A percentile compares a stretch with the other conserved stretches of the same genome.
These are phyloP conservation scores for Casaregolazyma suthepensis DNA, from an alignment of 1,139 yeast genomes.

Conservation along the genomic window DNA sequence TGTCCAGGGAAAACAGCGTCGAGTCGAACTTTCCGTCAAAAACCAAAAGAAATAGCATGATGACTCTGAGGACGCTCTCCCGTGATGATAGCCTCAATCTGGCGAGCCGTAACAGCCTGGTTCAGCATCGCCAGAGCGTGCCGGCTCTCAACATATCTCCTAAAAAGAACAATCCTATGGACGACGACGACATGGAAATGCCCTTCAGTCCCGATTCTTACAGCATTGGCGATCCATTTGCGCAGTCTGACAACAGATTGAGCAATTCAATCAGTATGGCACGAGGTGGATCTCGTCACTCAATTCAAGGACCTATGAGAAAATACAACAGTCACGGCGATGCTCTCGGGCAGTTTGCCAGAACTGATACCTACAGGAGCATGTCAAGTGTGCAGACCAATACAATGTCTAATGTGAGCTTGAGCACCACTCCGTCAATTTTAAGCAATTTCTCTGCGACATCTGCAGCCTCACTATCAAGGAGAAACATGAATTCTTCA, in stretches of 20 bases:
- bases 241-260: background rate
- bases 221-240: conserved; percentile 8
- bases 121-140: background rate
- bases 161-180: conserved; percentile 11
- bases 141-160: conserved; percentile 2
- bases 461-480: conserved; percentile 76
- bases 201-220: conserved; percentile 29
- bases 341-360: conserved; percentile 3
- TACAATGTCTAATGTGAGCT: conserved; percentile 21
- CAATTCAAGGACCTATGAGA: background rate
- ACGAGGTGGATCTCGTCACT: background rate
- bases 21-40: background rate
- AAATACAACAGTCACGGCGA: background rate
- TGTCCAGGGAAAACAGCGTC: conserved; percentile 14
- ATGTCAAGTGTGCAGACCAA: conserved; percentile 24
- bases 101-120: background rate
- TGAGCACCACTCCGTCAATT: conserved; percentile 30
- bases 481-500: conserved; percentile 45
- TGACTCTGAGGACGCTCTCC: conserved; percentile 4
- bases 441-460: conserved; percentile 66
- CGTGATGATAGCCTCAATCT: background rate
- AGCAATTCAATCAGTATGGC: background rate
- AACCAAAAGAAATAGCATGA: conserved; percentile 7
- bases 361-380: conserved; percentile 24
- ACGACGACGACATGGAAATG: conserved; percentile 16